Conservation (phyloP, 129 eudicot species). For the Helianthus tuberosus region DNA sequence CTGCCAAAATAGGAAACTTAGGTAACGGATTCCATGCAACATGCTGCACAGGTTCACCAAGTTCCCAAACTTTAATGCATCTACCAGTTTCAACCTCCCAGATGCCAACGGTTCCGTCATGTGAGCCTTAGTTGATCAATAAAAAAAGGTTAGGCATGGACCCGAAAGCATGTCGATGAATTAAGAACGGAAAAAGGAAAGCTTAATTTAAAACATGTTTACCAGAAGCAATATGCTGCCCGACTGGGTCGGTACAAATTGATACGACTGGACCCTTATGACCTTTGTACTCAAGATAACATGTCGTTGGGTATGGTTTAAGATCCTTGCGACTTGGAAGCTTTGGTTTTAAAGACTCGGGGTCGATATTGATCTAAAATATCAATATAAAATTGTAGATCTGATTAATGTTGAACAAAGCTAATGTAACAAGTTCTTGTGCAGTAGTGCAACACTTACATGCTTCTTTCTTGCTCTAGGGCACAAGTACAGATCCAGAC, state of each 20-base stretch:
- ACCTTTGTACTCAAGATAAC: conserved; percentile 93
- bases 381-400: not conserved
- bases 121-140: conserved; percentile 57
- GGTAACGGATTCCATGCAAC: conserved; percentile 96
- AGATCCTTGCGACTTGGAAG: no score
- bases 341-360: no score
- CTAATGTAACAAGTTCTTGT: not conserved
- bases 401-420: conserved; percentile 4
- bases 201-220: not conserved
- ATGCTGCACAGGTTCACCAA: conserved; percentile 67
- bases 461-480: conserved; percentile 94
- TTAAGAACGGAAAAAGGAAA: conserved; percentile 2
- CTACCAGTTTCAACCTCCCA: conserved; percentile 98
- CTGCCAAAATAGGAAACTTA: conserved; percentile 80
- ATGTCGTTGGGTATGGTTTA: no score
- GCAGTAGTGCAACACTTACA: conserved; percentile 48
- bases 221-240: conserved; percentile 99
- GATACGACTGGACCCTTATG: conserved; percentile 82
- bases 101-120: conserved; percentile 78
- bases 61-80: conserved; percentile 74
- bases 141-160: not conserved
- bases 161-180: not conserved
- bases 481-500: no score
- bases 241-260: conserved; percentile 72
- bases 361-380: no score